Evolutionary conservation across 2,329 filamentous ascomycete genomes (phyloP).

Genomic region (Claviceps humidiphila): DNA sequence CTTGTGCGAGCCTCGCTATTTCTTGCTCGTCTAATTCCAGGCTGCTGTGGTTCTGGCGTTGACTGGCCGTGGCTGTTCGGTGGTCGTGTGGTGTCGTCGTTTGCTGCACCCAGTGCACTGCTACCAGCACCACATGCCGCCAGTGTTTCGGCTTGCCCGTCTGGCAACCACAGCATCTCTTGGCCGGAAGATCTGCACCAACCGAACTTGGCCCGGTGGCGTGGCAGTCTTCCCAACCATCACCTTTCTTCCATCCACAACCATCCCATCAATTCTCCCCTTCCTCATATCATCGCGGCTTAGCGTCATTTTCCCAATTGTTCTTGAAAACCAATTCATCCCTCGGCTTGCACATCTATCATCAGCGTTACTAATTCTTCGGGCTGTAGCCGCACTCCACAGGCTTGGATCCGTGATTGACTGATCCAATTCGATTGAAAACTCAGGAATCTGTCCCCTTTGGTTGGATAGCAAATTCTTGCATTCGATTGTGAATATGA

Average conservation of each 20-base stretch:
- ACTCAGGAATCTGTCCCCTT: constrained; percentile 8
- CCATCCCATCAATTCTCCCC: background rate
- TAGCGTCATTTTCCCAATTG: background rate
- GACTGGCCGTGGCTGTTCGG: background rate
- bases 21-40: background rate
- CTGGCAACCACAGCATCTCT: background rate
- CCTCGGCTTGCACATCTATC: background rate
- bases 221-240: constrained; percentile 5
- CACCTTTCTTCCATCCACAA: background rate
- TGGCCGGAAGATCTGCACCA: constrained; percentile 1
- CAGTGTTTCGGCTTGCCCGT: constrained; percentile 1
- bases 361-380: background rate
- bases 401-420: background rate
- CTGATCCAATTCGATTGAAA: background rate
- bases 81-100: background rate
- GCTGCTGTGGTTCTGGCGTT: background rate
- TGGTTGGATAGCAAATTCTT: constrained; percentile 11
- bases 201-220: constrained; percentile 10
- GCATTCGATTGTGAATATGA: constrained; percentile 25
- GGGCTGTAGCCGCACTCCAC: background rate
- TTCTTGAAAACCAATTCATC: background rate
- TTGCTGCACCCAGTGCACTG: background rate
- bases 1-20: background rate
- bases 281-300: background rate
- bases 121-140: background rate